Evolutionary conservation across 2,329 filamentous ascomycete species (phyloP), one percentile per base, ranked within the genome.

Genomic region (Calonectria hongkongensis): DNA sequence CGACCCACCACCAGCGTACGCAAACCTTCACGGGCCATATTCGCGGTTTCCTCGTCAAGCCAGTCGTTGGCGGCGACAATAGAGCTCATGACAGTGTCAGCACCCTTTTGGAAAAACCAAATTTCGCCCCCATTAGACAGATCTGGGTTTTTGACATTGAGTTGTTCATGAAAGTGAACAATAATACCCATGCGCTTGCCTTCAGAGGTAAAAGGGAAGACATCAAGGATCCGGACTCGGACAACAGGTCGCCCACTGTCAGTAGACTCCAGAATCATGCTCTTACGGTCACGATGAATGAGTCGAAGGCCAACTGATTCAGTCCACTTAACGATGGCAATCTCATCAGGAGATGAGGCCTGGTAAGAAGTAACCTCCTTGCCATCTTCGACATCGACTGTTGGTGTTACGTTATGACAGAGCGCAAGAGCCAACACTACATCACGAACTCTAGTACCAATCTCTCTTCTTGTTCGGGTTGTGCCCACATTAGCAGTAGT

Each of bases 111-210:
- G 81, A 96, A 98, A 85, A 99, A 99, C 94, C 96, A 98, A 36
- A 98, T 96, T 81, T 98, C 96, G 50, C 50, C 54, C 16, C 94
- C 92, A 58, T 88, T 88, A 13, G 88, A 87, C 13, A 91, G 85
- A 47, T 86, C 84, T 0, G 86, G 85, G 1, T 89, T 86, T 3
- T 88, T 82, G 2, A 89, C 85, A 1, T 88, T 87, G 27, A 79
- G 30, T 39, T 87, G 87, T 16, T 93, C 90, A 33, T 92, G 88
- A 80, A 98, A 98, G 77, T 96, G 94, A 25, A 98, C 95, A 73
- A 99, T 93, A 72, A 99, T 96, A 12, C 97, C 97, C 97, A 99
- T 99, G 66, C 97, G 92, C 85, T 99, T 99, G 77, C 96, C 96
- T 76, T 98, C 97, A 0, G 96, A 98, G 0, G 97, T 99, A 82